Evolutionary conservation across 2,329 filamentous ascomycete genomes (phyloP).

Genomic region (Pseudocercospora musae): DNA sequence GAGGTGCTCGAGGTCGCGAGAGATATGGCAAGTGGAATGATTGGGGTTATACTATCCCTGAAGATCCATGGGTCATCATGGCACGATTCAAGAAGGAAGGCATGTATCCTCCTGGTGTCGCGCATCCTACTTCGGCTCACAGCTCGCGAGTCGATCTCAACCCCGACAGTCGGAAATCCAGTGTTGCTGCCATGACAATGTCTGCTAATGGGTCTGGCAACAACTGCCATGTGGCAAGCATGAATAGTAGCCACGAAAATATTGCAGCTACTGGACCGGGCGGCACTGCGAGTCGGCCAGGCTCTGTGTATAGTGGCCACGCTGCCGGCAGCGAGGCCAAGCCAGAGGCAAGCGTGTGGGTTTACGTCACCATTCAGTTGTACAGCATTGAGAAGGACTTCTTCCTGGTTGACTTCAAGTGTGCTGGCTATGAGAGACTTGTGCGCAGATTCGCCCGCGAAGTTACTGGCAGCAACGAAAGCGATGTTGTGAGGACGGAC

Average conservation of each 20-base stretch:
- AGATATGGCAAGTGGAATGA: conserved; percentile 48
- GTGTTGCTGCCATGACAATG: conserved; percentile 29
- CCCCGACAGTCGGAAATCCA: conserved; percentile 17
- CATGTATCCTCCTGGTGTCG: conserved; percentile 56
- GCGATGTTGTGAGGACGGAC: conserved; percentile 22
- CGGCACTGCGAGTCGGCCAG: conserved; percentile 8
- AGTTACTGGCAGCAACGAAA: conserved; percentile 30
- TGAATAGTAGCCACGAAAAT: conserved; percentile 30
- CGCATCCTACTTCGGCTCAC: conserved; percentile 50
- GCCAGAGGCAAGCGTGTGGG: conserved; percentile 69
- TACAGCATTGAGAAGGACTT: conserved; percentile 91
- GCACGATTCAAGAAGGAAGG: conserved; percentile 84
- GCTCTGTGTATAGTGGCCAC: conserved; percentile 14
- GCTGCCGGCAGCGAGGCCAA: conserved; percentile 28
- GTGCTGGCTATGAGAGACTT: conserved; percentile 92
- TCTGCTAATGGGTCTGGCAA: conserved; percentile 19
- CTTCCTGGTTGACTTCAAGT: conserved; percentile 98
- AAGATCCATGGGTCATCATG: conserved; percentile 91
- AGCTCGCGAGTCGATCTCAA: conserved; percentile 48
- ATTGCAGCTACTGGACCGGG: conserved; percentile 24
- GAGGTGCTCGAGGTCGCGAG: conserved; percentile 35
- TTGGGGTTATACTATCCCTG: conserved; percentile 74
- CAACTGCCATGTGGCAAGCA: conserved; percentile 22
- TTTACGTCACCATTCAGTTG: conserved; percentile 93
- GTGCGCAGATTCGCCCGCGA: conserved; percentile 46